Conservation (phyloP, 371 early-diverging fungal genomes). For the Saksenaea oblongispora region DNA sequence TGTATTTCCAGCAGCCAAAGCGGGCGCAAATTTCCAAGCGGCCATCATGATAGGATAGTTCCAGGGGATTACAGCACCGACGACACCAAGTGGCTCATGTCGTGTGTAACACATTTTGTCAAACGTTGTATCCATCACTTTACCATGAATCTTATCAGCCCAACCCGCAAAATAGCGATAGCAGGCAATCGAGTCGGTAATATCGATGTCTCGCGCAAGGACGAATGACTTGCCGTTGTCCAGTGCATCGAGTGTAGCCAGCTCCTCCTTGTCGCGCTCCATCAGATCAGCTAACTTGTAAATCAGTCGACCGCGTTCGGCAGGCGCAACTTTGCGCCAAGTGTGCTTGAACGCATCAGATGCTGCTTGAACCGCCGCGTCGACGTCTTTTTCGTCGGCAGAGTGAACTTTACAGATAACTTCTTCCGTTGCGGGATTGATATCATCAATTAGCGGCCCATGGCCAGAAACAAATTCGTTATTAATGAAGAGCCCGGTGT, state of each 20-base stretch:
- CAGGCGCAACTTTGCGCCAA: conserved; percentile 67
- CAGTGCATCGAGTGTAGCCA: conserved; percentile 81
- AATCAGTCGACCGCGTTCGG: conserved; percentile 41
- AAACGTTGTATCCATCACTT: conserved; percentile 37
- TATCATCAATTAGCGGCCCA: conserved; percentile 54
- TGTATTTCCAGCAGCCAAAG: conserved; percentile 72
- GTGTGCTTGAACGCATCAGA: conserved; percentile 63
- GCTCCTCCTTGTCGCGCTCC: conserved; percentile 65
- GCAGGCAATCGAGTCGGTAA: conserved; percentile 64
- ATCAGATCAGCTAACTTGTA: conserved; percentile 74
- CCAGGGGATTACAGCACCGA: conserved; percentile 73
- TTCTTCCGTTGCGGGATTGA: conserved; percentile 76
- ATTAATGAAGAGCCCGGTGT: conserved; percentile 72
- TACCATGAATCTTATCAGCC: conserved; percentile 75
- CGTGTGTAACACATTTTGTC: conserved; percentile 67
- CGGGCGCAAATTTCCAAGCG: conserved; percentile 88
- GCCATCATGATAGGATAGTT: conserved; percentile 54
- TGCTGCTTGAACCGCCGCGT: conserved; percentile 78
- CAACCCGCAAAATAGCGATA: conserved; percentile 83
- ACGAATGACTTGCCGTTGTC: conserved; percentile 84
- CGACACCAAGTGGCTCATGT: conserved; percentile 80
- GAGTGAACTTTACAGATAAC: conserved; percentile 74
- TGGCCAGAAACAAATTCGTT: conserved; percentile 71
- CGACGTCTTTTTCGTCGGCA: conserved; percentile 72
- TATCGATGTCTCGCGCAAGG: conserved; percentile 67